Evolutionary conservation across 2,329 filamentous ascomycete species (phyloP).

Genomic region (Fusarium ramigenum): DNA sequence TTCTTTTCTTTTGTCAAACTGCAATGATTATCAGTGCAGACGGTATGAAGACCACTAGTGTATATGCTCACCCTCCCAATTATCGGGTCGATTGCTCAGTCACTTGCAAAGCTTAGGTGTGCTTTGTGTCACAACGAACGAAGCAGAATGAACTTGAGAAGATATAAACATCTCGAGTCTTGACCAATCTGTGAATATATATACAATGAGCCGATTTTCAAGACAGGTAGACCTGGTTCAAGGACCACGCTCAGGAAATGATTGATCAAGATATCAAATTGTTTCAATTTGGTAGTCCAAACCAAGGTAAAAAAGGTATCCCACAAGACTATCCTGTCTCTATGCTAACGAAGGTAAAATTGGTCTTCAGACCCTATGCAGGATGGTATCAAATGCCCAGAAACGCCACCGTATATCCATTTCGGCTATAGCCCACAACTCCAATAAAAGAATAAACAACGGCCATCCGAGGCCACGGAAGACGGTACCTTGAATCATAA

Average conservation of each 20-base stretch:
- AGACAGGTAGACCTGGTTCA: not conserved
- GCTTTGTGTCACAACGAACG: not conserved
- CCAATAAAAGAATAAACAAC: constrained; percentile 14
- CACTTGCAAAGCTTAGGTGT: not conserved
- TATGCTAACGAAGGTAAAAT: constrained; percentile 33
- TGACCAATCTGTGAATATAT: not conserved
- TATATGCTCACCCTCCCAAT: not conserved
- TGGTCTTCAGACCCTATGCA: constrained; percentile 29
- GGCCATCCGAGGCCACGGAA: constrained; percentile 10
- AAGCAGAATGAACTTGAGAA: not conserved
- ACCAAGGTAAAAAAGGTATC: constrained; percentile 11
- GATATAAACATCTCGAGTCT: not conserved
- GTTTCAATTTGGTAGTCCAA: constrained; percentile 15
- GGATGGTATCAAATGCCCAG: constrained; percentile 43
- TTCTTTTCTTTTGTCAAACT: no score
- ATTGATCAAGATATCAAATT: constrained; percentile 4
- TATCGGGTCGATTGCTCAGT: not conserved
- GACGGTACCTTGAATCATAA: constrained; percentile 7
- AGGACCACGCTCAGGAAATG: not conserved
- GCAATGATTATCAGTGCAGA: not conserved
- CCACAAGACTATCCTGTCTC: constrained; percentile 24
- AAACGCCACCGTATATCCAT: constrained; percentile 35
- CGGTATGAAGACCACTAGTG: not conserved
- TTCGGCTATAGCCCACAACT: constrained; percentile 25
- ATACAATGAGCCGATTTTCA: not conserved